Evolutionary conservation across 202 grass and related monocot genomes (phyloP), one percentile per base, ranked within the genome.

Genomic region (Saccharum hybrid): DNA sequence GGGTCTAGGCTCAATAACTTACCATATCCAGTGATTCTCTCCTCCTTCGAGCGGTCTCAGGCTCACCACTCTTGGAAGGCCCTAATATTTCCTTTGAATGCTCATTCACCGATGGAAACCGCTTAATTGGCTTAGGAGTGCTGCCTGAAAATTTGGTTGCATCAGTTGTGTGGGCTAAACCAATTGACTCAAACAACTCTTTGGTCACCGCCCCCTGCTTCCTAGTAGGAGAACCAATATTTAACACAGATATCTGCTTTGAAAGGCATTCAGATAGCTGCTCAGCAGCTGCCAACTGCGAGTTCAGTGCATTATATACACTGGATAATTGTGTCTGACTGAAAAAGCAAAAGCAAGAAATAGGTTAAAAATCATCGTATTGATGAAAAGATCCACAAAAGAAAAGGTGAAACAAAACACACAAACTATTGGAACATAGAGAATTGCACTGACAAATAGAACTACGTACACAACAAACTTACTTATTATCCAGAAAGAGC

Each of bases 161-260:
- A 64, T 93, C 85, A 8, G 52, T 36, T 42, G 66, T 77, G 46
- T 93, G 90, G 64, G 81, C 31, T 83, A 98, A 91, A 80, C 96
- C 96, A 42, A 98, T 98, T 67, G 90, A 98, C 72, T 93, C 90
- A 76, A 98, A 98, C 76, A 98, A 86, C 74, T 94, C 84, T 89
- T 77, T 95, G 75, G 89, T 85, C 62, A 93, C 87, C 46, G 66
- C 48, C 6, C 85, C 85, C 62, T 64, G 74, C 48, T 81, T 92
- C 40, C 82, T 90, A 85, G 83, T 64, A 75, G 88, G 78, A 87
- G 89, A 87, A 66, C 81, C 87, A 81, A 98, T 91, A 82, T 93
- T 92, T 78, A 98, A 86, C 54, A 28, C 78, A 78, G 89, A 77
- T 86, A 98, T 92, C 85, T 98, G 96, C 68, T 89, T 98, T 52